phyloP scores from a whole-genome alignment of 2,329 filamentous ascomycete species.

The Leptographium flavum region DNA sequence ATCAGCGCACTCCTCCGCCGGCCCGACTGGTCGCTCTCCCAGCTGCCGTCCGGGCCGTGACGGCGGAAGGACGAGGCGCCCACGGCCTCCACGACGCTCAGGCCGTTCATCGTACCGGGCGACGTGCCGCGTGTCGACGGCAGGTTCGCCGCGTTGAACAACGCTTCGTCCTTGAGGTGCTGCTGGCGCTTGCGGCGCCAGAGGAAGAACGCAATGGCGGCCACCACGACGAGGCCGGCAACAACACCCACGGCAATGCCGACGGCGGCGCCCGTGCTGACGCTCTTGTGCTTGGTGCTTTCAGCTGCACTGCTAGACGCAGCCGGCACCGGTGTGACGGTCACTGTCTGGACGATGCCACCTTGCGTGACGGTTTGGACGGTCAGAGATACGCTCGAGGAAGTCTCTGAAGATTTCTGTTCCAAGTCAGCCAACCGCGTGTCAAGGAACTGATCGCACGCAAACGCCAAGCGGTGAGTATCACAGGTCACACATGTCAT shows the following conservation, averaged over 20 bases:
- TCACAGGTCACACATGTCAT: neutral
- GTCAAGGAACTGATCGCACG: neutral
- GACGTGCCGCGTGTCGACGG: slow-evolving; percentile 36
- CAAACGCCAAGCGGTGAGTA: neutral
- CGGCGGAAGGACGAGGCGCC: slow-evolving; percentile 3
- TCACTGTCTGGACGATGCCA: slow-evolving; percentile 37
- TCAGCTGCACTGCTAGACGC: slow-evolving; percentile 6
- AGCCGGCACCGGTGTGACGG: slow-evolving; percentile 12
- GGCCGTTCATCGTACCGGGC: slow-evolving; percentile 29
- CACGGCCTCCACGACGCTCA: slow-evolving; percentile 24
- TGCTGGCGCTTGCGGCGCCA: slow-evolving; percentile 22
- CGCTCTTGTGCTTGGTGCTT: slow-evolving; percentile 12
- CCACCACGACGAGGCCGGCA: slow-evolving; percentile 13
- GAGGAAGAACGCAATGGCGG: slow-evolving; percentile 26
- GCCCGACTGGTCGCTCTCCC: slow-evolving; percentile 23
- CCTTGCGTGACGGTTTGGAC: slow-evolving; percentile 6
- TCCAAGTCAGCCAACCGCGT: neutral
- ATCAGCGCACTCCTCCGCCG: slow-evolving; percentile 36
- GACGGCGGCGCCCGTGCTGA: slow-evolving; percentile 33
- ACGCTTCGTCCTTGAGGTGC: slow-evolving; percentile 24
- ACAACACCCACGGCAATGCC: slow-evolving; percentile 38
- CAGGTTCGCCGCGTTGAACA: slow-evolving; percentile 20
- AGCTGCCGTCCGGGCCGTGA: slow-evolving; percentile 9
- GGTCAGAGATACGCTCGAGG: neutral
- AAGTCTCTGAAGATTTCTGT: neutral